Evolutionary conservation across 257 asterid genomes (phyloP).

Genomic region (Handroanthus guayacan): DNA sequence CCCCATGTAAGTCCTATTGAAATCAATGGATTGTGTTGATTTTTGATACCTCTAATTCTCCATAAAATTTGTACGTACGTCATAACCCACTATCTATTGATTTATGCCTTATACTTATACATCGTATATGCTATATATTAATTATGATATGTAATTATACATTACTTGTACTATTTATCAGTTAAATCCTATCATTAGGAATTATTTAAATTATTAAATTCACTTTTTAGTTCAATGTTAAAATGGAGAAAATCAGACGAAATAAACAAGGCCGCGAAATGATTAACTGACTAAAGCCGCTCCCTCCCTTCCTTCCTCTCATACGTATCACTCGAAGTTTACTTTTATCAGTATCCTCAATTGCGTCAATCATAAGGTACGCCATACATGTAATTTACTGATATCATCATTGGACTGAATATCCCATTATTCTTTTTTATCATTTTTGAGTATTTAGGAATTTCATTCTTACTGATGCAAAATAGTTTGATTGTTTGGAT

Average conservation of each 20-base stretch:
- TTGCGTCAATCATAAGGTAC: constrained; percentile 15
- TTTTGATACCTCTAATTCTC: no score
- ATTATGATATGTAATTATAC: no score
- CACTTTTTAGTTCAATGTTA: no score
- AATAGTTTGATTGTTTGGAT: not conserved
- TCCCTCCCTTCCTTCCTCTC: not conserved
- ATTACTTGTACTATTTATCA: no score
- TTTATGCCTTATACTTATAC: no score
- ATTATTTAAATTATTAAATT: no score
- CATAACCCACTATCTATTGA: no score
- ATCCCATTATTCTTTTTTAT: not conserved
- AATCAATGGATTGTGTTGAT: no score
- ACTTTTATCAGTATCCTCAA: not conserved
- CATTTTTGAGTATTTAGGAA: not conserved
- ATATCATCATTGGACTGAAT: constrained; percentile 5
- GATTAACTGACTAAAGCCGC: not conserved
- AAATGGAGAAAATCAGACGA: not conserved
- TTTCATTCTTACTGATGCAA: not conserved
- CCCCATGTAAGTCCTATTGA: no score
- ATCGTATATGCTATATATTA: no score
- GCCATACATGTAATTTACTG: not conserved
- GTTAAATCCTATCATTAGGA: no score
- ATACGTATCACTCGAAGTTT: not conserved
- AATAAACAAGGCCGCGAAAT: constrained; percentile 27
- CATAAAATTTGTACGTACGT: no score